These are phyloP conservation scores for Heliamphora exappendiculata DNA, from an alignment of 148 eudicot species.

Conservation along the genomic window DNA sequence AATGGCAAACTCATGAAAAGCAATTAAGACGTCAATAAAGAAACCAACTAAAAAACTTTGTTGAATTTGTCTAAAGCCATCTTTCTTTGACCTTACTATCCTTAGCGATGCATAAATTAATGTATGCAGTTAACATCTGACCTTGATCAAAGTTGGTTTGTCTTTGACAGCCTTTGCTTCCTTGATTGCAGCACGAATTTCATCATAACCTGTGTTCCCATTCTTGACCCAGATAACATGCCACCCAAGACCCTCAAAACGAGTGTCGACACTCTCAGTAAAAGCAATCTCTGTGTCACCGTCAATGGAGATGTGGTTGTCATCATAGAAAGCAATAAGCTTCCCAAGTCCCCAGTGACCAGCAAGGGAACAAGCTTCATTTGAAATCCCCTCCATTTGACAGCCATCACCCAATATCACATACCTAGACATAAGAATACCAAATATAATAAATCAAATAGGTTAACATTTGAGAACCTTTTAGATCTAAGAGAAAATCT, in stretches of 20 bases:
- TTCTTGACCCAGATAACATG: constrained; percentile 98
- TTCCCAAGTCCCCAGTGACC: constrained; percentile 99
- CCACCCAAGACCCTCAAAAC: constrained; percentile 98
- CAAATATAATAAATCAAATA: constrained; percentile 11
- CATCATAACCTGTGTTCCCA: constrained; percentile 92
- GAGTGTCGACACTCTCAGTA: constrained; percentile 78
- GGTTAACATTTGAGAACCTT: background rate
- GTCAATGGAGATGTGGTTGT: constrained; percentile 96
- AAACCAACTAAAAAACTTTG: background rate
- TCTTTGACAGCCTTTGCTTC: constrained; percentile 94
- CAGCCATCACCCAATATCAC: constrained; percentile 85
- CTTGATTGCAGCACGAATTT: constrained; percentile 95
- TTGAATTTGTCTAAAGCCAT: background rate
- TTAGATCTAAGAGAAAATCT: background rate
- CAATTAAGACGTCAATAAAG: background rate
- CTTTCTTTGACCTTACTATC: background rate
- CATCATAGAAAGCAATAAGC: constrained; percentile 95
- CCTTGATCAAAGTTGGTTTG: constrained; percentile 97
- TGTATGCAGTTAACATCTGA: constrained; percentile 14
- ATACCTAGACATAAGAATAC: constrained; percentile 35
- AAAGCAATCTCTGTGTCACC: constrained; percentile 97
- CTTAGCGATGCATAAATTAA: background rate
- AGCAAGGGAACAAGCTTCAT: constrained; percentile 96
- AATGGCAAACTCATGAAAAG: background rate
- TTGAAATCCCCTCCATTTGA: constrained; percentile 95